Percentiles rank a stretch among this genome's conserved stretches.
These are phyloP conservation scores for Arabidopsis suecica DNA, from an alignment of 345 rosid species.

Conservation along the genomic window DNA sequence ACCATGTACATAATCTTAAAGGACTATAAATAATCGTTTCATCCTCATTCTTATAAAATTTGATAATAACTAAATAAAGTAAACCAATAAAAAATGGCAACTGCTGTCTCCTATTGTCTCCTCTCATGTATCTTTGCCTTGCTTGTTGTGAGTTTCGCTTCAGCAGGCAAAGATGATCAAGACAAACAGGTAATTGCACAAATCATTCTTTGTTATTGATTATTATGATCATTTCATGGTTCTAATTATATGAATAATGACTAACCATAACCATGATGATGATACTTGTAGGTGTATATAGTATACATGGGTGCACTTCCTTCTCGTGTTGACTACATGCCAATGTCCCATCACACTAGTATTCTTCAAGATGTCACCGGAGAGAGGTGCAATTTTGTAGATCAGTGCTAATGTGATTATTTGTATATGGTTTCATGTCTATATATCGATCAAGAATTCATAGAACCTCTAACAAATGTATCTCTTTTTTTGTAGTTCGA, in stretches of 20 bases:
- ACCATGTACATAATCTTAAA: not conserved
- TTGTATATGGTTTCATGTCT: not conserved
- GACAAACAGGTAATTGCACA: constrained; percentile 36
- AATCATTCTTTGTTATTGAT: not conserved
- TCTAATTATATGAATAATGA: not conserved
- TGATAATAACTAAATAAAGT: not conserved
- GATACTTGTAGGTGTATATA: constrained; percentile 47
- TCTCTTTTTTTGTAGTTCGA: constrained; percentile 32
- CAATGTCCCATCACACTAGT: constrained; percentile 48
- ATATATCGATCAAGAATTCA: not conserved
- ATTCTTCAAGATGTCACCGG: constrained; percentile 52
- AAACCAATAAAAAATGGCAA: constrained; percentile 9
- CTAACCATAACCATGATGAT: not conserved
- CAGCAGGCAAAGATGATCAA: constrained; percentile 26
- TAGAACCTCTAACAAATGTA: not conserved
- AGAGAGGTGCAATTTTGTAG: constrained; percentile 41
- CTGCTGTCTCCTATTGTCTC: constrained; percentile 18
- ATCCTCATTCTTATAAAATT: not conserved
- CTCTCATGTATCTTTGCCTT: constrained; percentile 22
- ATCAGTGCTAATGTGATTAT: not conserved
- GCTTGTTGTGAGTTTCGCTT: constrained; percentile 3
- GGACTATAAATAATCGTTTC: constrained; percentile 17
- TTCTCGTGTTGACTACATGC: constrained; percentile 46
- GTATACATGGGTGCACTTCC: constrained; percentile 63
- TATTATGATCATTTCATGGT: not conserved